Evolutionary conservation across 768 basidiomycete genomes (phyloP), one percentile per base, ranked within the genome.

Genomic region (Pisolithus orientalis): DNA sequence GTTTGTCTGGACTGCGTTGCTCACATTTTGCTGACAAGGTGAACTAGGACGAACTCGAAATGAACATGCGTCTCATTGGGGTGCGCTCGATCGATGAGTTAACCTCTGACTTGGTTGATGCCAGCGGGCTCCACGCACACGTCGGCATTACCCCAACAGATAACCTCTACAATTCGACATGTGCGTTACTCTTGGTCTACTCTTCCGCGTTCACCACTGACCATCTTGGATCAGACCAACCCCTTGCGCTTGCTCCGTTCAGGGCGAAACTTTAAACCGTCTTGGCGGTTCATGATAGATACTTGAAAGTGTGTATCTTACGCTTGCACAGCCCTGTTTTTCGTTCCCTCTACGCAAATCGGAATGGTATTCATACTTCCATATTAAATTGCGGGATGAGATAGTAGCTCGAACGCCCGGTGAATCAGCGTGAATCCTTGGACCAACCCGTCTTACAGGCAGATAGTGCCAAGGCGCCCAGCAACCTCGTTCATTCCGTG

Each of bases 61-160:
- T 95, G 93, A 91, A 94, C 70, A 78, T 94, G 79, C 84, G 92
- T 17, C 74, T 95, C 1, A 70, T 97, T 27, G 94, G 94, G 6
- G 92, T 91, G 1, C 80, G 75, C 2, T 87, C 80, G 0, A 66
- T 95, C 27, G 78, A 79, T 49, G 89, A 94, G 43, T 72, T 95
- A 52, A 80, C 80, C 4, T 88, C 86, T 1, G 78, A 80, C 43
- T 90, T 94, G 90, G 88, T 95, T 11, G 86, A 95, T 60, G 81
- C 83, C 4, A 60, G 60, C 46, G 64, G 50, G 39, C 57, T 70
- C 7, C 61, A 65, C 39, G 53, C 63, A 1, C 70, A 64, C 47
- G 63, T 61, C 10, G 65, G 63, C 6, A 27, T 61, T 6, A 61
- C 63, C 6, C 66, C 70, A 1, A 32, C 40, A 6, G 67, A 69